Evolutionary conservation across 1,284 basidiomycete genomes (phyloP), one percentile per base, ranked within the genome.

Genomic region (Ceratobasidium sp.): DNA sequence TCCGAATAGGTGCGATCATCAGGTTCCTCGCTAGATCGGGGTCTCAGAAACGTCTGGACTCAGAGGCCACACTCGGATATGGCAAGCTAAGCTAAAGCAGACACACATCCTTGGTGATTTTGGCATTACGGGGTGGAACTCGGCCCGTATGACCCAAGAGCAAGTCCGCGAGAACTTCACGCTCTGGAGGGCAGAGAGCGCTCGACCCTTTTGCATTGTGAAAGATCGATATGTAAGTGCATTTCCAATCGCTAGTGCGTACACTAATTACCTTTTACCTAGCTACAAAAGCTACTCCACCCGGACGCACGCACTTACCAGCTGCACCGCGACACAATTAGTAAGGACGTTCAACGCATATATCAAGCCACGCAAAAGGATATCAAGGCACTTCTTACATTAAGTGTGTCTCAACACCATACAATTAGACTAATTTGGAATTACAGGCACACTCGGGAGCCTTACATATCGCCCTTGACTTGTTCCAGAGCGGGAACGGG

Each of bases 181-280:
- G 1, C 44, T 65, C 24, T 65, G 63, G 63, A 27, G n/a, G 14
- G 8, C 14, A 5, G 63, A 53, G 48, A 41, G 51, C 36, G 63
- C 48, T 2, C 50, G 48, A 19, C 50, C 50, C 7, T 65, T 53
- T 33, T 8, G 19, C 27, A 65, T 53, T 8, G n/a, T 65, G 1
- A 41, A 36, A 11, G 48, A 65, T 47, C 11, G 48, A 33, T 51
- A 65, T 53, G 63, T 65, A 24, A 53, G 63, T 64, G 1, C 45
- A 4, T 33, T 50, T 29, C n/a, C n/a, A 8, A 1, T 45, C n/a
- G 11, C n/a, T 11, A 48, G 36, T 19, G 22, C 22, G 33, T 31
- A 7, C 22, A 24, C 14, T 63, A 29, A 27, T 41, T 45, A 7
- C 45, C 24, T 48, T 22, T 8, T 11, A 27, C 7, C 2, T 29